Evolutionary conservation across 164 flowering plant genomes (phyloP), one percentile per base, ranked within the genome.

Genomic region (Stephania yunnanensis): DNA sequence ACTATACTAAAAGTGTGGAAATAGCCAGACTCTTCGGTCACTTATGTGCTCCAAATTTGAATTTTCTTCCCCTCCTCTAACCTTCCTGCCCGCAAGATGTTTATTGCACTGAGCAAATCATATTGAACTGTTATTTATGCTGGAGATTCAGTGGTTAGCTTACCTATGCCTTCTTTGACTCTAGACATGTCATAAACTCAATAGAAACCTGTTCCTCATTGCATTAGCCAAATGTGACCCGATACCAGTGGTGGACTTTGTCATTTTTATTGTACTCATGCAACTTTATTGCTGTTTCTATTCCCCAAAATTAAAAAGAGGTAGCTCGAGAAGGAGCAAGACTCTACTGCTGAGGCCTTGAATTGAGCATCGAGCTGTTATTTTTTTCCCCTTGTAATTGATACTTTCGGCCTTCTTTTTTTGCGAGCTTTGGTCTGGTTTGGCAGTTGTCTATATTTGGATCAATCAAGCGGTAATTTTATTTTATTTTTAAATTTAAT

Each of bases 401-500:
- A 20, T 61, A 20, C 20, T 61, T 61, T 61, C 19, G 7, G 66
- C 22, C 66, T 8, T 53, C 61, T 53, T 61, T 58, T 61, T 61
- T 19, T 6, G 22, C 25, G 42, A 5, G 25, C 22, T 61, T 61
- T 25, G 2, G 66, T 20, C 20, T 7, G 22, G 66, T 61, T 61
- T 61, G 20, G 66, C n/a, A 61, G 66, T 61, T 25, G 20, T 61
- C 20, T 61, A 61, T 7, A 61, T 19, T 25, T 15, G 20, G 10
- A 7, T 48, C 71, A 22, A 10, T 48, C 46, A 5, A 44, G 46
- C 65, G 9, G 30, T 61, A 9, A 44, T 75, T 58, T 20, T 75
- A 55, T 46, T 7, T 72, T 15, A 42, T 58, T 29, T n/a, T 31
- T 78, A 76, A 67, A 71, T 78, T 25, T 36, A 36, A 36, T 2